phyloP scores from a whole-genome alignment of 768 basidiomycete genomes.

The Pleurotus sapidus region DNA sequence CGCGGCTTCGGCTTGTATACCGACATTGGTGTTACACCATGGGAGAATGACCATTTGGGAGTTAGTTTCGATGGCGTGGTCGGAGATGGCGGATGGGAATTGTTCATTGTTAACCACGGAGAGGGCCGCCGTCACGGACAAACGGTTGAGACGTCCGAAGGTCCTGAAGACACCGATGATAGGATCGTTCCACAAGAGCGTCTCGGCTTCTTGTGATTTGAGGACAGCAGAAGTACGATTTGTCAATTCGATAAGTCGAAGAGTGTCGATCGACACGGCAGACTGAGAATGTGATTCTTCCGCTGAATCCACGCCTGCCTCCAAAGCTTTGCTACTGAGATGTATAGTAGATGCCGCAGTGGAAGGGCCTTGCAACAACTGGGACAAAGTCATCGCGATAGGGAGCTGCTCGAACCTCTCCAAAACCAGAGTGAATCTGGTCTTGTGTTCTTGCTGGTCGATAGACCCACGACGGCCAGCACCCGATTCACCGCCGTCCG shows the following conservation, averaged over 20 bases:
- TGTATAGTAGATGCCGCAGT: slow-evolving; percentile 1
- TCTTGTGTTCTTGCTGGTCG: slow-evolving; percentile 41
- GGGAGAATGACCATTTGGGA: slow-evolving; percentile 83
- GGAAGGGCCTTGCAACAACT: slow-evolving; percentile 54
- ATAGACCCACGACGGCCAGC: slow-evolving; percentile 13
- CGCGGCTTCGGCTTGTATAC: slow-evolving; percentile 16
- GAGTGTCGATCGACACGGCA: slow-evolving; percentile 58
- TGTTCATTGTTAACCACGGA: slow-evolving; percentile 76
- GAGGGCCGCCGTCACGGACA: slow-evolving; percentile 66
- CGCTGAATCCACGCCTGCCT: slow-evolving; percentile 12
- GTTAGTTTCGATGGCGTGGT: slow-evolving; percentile 51
- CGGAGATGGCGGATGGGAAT: slow-evolving; percentile 62
- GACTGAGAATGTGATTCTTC: background rate
- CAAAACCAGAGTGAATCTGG: slow-evolving; percentile 69
- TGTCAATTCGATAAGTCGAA: slow-evolving; percentile 88
- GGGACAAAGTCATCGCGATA: slow-evolving; percentile 76
- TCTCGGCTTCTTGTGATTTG: slow-evolving; percentile 73
- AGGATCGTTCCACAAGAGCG: slow-evolving; percentile 68
- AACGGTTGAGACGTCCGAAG: slow-evolving; percentile 67
- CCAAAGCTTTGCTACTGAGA: slow-evolving; percentile 27
- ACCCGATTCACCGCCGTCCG: slow-evolving; percentile 19
- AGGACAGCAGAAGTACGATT: slow-evolving; percentile 87
- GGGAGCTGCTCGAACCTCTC: slow-evolving; percentile 82
- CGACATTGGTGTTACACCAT: slow-evolving; percentile 57
- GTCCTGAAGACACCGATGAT: slow-evolving; percentile 73